Percentiles rank a stretch among this genome's conserved stretches.
Evolutionary conservation across 495 filamentous ascomycete species (phyloP).

Genomic region (Wilcoxina mikolae): DNA sequence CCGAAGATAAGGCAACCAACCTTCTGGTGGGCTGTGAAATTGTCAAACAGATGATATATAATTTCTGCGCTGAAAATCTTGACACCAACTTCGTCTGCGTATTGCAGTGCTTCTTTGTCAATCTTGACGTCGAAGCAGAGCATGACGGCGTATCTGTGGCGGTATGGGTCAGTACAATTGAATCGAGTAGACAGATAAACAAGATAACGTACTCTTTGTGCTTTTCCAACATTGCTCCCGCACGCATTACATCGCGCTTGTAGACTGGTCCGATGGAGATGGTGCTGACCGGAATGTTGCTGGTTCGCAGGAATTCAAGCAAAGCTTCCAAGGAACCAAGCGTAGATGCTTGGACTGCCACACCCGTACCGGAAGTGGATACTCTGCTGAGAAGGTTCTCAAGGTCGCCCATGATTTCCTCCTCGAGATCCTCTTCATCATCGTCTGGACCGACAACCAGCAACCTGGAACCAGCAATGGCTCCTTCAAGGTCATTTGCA

Average conservation of each 20-base stretch:
- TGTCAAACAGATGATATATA: constrained; percentile 96
- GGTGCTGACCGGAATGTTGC: constrained; percentile 93
- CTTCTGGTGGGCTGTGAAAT: constrained; percentile 88
- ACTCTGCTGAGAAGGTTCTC: constrained; percentile 81
- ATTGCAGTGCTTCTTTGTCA: constrained; percentile 83
- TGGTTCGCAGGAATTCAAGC: constrained; percentile 83
- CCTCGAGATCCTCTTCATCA: constrained; percentile 89
- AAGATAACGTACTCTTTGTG: constrained; percentile 52
- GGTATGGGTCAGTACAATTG: too few species aligned
- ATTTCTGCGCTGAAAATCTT: constrained; percentile 99
- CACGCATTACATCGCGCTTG: constrained; percentile 97
- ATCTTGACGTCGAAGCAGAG: constrained; percentile 99
- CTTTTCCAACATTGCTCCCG: constrained; percentile 93
- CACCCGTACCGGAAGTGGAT: constrained; percentile 78
- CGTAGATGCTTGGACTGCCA: constrained; percentile 93
- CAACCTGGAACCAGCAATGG: constrained; percentile 90
- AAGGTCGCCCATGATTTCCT: constrained; percentile 91
- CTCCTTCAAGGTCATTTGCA: constrained; percentile 86
- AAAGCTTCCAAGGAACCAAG: constrained; percentile 93
- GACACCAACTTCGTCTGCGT: constrained; percentile 87
- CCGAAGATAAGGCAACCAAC: not conserved
- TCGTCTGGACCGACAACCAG: constrained; percentile 89
- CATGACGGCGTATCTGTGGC: constrained; percentile 65
- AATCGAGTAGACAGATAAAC: too few species aligned
- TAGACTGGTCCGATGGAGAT: constrained; percentile 96